phyloP scores from a whole-genome alignment of 331 rosid species.

The Rosa hybrid region DNA sequence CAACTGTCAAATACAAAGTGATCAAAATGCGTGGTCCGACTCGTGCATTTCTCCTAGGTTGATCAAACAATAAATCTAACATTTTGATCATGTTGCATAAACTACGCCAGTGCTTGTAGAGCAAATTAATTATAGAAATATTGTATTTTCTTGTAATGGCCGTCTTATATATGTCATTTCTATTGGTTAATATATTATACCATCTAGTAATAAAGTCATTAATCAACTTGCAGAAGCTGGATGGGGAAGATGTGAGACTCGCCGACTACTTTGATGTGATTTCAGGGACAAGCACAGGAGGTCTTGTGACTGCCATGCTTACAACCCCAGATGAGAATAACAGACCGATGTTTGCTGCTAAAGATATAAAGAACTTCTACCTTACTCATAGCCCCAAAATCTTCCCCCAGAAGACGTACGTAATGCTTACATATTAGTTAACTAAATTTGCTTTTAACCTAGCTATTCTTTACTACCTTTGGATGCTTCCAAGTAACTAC shows the following conservation, averaged over 20 bases:
- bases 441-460: neutral
- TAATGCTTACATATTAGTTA: neutral
- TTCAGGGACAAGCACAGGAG: conserved; percentile 64
- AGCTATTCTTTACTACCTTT: neutral
- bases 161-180: neutral
- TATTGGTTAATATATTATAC: neutral
- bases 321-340: conserved; percentile 50
- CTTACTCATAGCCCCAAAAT: conserved; percentile 42
- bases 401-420: conserved; percentile 42
- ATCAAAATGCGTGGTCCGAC: neutral
- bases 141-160: neutral
- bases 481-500: neutral
- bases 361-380: conserved; percentile 57
- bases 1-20: neutral
- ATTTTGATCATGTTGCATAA: neutral
- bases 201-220: neutral
- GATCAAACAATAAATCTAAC: neutral
- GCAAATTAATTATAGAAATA: neutral
- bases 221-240: conserved; percentile 35
- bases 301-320: conserved; percentile 59
- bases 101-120: neutral
- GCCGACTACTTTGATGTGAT: conserved; percentile 61
- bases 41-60: neutral
- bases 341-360: conserved; percentile 52
- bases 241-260: conserved; percentile 54